Percentiles rank a stretch among this genome's conserved stretches.
Evolutionary conservation across 78 protist species (phyloP).

Genomic region (Isochrysis galbana): DNA sequence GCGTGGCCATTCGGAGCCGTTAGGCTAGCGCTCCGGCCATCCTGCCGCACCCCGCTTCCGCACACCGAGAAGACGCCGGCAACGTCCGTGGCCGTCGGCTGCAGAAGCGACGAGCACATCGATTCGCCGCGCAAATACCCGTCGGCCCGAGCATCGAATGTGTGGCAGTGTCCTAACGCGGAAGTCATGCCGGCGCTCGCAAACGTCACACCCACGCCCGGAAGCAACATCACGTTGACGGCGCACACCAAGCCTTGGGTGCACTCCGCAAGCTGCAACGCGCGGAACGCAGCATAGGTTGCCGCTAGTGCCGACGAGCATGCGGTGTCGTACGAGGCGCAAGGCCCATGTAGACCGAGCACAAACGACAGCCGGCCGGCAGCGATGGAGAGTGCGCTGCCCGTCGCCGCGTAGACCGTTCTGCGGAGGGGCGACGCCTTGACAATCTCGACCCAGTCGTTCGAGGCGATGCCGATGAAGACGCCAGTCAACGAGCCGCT

Average conservation of each 20-base stretch:
- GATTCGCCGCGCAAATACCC: conserved; percentile 24
- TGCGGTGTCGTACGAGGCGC: not conserved
- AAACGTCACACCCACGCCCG: not conserved
- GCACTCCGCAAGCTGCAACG: not conserved
- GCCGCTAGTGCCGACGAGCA: not conserved
- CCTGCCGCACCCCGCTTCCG: conserved; percentile 4
- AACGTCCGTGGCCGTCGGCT: not conserved
- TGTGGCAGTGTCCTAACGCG: conserved; percentile 48
- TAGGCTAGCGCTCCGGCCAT: not conserved
- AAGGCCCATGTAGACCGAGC: not conserved
- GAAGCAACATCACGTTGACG: not conserved
- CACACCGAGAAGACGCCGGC: not conserved
- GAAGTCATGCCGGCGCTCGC: not conserved
- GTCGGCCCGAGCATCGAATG: conserved; percentile 43
- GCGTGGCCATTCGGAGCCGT: conserved; percentile 24
- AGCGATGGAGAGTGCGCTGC: not conserved
- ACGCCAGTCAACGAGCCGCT: not conserved
- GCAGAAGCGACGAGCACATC: not conserved
- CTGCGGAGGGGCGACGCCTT: too few species aligned
- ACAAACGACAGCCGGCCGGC: not conserved
- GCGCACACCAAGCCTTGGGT: conserved; percentile 48
- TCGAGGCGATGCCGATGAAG: not conserved
- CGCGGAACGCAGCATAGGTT: not conserved
- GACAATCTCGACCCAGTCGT: not conserved
- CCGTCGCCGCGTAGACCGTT: not conserved